These are phyloP conservation scores for Sophora flavescens DNA, from an alignment of 306 rosid genomes.

Conservation along the genomic window DNA sequence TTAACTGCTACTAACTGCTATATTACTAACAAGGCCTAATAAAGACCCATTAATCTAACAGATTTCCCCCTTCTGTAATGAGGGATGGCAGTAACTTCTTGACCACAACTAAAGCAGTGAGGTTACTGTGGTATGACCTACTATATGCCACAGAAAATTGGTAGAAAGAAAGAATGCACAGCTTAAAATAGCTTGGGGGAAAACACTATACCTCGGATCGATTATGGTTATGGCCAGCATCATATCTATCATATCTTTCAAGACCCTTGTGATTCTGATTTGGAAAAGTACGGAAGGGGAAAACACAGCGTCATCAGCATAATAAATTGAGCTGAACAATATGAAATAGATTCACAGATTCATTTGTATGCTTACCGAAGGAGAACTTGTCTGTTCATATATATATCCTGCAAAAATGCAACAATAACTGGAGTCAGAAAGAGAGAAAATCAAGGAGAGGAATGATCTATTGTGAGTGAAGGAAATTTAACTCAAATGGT, in stretches of 20 bases:
- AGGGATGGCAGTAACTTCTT: background rate
- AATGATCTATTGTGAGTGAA: conserved; percentile 3
- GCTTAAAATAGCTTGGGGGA: background rate
- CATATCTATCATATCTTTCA: conserved; percentile 47
- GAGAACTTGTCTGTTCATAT: conserved; percentile 70
- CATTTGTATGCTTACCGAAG: conserved; percentile 64
- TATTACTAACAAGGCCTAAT: too few species aligned
- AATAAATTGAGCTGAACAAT: conserved; percentile 31
- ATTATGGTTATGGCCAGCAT: conserved; percentile 33
- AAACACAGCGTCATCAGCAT: conserved; percentile 30
- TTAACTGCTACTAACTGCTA: too few species aligned
- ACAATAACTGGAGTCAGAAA: background rate
- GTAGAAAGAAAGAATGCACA: background rate
- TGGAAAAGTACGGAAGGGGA: conserved; percentile 22
- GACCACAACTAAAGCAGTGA: conserved; percentile 27
- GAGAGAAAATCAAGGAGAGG: conserved; percentile 3
- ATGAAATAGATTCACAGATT: conserved; percentile 28
- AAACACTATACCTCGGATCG: conserved; percentile 59
- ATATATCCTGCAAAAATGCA: conserved; percentile 67
- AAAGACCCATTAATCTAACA: too few species aligned
- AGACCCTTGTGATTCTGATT: conserved; percentile 52
- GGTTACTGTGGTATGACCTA: conserved; percentile 16
- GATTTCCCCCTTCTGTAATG: background rate
- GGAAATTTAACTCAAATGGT: background rate
- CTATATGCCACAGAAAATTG: conserved; percentile 29